These are phyloP conservation scores for Nakazawaea siamensis DNA, from an alignment of 805 yeast genomes.

Conservation along the genomic window DNA sequence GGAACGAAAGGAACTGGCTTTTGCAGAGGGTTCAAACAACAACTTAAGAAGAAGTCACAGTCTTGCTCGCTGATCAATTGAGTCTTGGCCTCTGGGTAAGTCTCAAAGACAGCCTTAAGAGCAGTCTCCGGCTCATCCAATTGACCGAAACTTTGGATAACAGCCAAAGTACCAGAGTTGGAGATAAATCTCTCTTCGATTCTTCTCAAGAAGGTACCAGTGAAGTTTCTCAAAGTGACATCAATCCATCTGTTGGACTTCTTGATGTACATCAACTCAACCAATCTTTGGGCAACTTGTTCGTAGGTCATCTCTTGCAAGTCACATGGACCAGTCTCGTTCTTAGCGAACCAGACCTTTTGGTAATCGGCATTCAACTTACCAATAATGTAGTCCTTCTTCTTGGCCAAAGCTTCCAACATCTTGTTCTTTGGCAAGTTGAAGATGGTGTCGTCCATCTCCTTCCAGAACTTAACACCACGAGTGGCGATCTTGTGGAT, in stretches of 20 bases:
- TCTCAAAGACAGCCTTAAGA: slow-evolving; percentile 49
- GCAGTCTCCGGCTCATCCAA: slow-evolving; percentile 60
- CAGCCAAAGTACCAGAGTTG: slow-evolving; percentile 43
- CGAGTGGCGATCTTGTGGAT: slow-evolving; percentile 98
- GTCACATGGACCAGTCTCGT: slow-evolving; percentile 74
- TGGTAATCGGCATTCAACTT: slow-evolving; percentile 91
- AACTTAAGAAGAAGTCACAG: slow-evolving; percentile 81
- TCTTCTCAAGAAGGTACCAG: slow-evolving; percentile 83
- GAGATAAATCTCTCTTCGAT: slow-evolving; percentile 91
- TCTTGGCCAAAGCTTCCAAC: slow-evolving; percentile 69
- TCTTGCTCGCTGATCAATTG: slow-evolving; percentile 95
- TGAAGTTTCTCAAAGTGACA: slow-evolving; percentile 71
- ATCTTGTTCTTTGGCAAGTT: slow-evolving; percentile 83
- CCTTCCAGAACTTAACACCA: slow-evolving; percentile 96
- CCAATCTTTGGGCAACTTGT: slow-evolving; percentile 80
- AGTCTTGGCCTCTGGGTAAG: slow-evolving; percentile 65
- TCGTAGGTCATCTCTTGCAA: slow-evolving; percentile 92
- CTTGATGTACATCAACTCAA: slow-evolving; percentile 81
- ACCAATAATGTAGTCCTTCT: slow-evolving; percentile 78
- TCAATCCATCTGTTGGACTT: slow-evolving; percentile 86
- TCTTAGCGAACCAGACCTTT: slow-evolving; percentile 94
- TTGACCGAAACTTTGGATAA: slow-evolving; percentile 65
- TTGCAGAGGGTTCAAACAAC: slow-evolving; percentile 77
- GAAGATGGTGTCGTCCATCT: slow-evolving; percentile 90
- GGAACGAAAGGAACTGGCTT: slow-evolving; percentile 99